A percentile compares a stretch with the other conserved stretches of the same genome.
Conservation (phyloP, 768 basidiomycete species). For the Amyloporia xantha region DNA sequence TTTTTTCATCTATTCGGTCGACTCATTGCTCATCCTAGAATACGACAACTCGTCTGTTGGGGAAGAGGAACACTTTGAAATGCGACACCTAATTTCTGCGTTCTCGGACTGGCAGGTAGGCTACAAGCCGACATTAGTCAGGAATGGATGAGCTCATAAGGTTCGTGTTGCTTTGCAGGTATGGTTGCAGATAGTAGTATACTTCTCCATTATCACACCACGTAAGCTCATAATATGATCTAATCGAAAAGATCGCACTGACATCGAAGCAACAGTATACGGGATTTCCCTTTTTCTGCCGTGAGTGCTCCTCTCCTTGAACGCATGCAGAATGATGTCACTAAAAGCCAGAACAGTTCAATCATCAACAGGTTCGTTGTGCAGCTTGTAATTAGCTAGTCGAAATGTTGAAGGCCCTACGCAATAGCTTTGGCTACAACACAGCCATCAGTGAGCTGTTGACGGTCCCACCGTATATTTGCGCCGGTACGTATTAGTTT, state of each 20-base stretch:
- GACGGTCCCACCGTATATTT: slow-evolving; percentile 61
- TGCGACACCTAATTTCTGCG: slow-evolving; percentile 46
- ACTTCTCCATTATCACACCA: slow-evolving; percentile 52
- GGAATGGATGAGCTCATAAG: not conserved
- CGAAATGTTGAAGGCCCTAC: not conserved
- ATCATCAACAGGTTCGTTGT: slow-evolving; percentile 44
- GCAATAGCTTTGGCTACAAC: slow-evolving; percentile 48
- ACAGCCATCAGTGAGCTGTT: slow-evolving; percentile 54
- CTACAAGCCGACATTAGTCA: slow-evolving; percentile 9
- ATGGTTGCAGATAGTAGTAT: slow-evolving; percentile 46
- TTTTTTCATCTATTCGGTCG: not conserved
- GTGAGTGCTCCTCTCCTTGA: no score
- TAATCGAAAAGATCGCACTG: not conserved
- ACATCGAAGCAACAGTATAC: slow-evolving; percentile 39
- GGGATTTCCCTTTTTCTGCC: slow-evolving; percentile 68
- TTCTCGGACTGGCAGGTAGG: slow-evolving; percentile 61
- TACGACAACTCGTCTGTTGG: slow-evolving; percentile 50
- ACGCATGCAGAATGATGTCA: no score
- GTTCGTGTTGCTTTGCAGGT: slow-evolving; percentile 2
- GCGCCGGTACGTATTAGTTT: slow-evolving; percentile 42
- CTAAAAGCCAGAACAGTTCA: slow-evolving; percentile 38
- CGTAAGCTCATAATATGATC: slow-evolving; percentile 35
- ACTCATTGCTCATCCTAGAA: slow-evolving; percentile 26
- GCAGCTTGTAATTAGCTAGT: not conserved
- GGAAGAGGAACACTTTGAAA: slow-evolving; percentile 55